Evolutionary conservation across 2,329 filamentous ascomycete genomes (phyloP).

Genomic region (Aschersonia sp.): DNA sequence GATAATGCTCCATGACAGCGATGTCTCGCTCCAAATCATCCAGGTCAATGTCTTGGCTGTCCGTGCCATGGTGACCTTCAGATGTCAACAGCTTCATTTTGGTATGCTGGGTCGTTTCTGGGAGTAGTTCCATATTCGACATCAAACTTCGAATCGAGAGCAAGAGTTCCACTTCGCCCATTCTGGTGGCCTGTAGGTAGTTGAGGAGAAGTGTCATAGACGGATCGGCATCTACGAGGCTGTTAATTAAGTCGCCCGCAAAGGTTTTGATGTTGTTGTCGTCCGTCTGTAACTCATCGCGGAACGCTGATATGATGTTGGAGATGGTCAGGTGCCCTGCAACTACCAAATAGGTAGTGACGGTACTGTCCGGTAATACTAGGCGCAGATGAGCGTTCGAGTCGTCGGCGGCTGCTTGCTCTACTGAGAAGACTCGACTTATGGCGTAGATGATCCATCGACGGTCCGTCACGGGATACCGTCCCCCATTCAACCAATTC

Average conservation of each 20-base stretch:
- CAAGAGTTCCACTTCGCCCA: constrained; percentile 53
- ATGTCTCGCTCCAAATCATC: constrained; percentile 51
- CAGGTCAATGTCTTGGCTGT: constrained; percentile 36
- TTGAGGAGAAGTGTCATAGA: constrained; percentile 52
- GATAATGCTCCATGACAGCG: constrained; percentile 50
- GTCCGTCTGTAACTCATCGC: constrained; percentile 29
- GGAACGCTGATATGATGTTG: constrained; percentile 44
- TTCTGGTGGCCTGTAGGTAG: constrained; percentile 49
- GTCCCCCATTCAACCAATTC: constrained; percentile 29
- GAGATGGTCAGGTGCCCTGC: constrained; percentile 45
- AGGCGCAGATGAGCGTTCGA: constrained; percentile 17
- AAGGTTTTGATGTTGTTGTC: constrained; percentile 29
- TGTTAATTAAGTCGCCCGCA: constrained; percentile 45
- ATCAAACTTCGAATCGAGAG: constrained; percentile 52
- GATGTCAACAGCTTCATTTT: constrained; percentile 17
- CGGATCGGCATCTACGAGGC: constrained; percentile 51
- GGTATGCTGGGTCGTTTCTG: constrained; percentile 21
- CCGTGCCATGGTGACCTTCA: constrained; percentile 10
- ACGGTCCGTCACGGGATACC: constrained; percentile 44
- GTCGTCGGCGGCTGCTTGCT: constrained; percentile 24
- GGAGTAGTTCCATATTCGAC: constrained; percentile 49
- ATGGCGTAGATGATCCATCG: constrained; percentile 52
- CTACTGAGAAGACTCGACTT: constrained; percentile 44
- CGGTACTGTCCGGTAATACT: constrained; percentile 34
- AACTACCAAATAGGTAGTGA: constrained; percentile 43